Evolutionary conservation across 768 basidiomycete genomes (phyloP).

Genomic region (Ramaria sp.): DNA sequence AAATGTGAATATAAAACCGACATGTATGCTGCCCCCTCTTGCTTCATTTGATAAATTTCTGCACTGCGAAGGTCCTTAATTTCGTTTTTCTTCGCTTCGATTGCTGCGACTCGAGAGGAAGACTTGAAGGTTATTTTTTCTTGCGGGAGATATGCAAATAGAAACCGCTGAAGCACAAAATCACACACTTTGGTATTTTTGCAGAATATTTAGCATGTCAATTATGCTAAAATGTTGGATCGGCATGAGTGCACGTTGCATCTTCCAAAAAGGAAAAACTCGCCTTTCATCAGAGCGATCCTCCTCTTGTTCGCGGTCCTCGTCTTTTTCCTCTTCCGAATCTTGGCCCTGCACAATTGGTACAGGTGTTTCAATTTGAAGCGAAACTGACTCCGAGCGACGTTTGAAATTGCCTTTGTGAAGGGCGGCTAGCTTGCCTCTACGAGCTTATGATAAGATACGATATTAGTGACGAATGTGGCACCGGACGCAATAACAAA

Average conservation of each 20-base stretch:
- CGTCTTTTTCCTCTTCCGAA: background rate
- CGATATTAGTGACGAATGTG: background rate
- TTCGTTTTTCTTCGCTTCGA: slow-evolving; percentile 1
- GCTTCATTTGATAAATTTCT: background rate
- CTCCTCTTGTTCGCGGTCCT: background rate
- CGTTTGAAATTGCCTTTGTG: background rate
- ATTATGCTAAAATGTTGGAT: background rate
- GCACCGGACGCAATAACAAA: background rate
- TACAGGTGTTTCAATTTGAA: background rate
- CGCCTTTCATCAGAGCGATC: background rate
- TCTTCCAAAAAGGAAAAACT: background rate
- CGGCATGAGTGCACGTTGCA: background rate
- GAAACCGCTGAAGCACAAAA: background rate
- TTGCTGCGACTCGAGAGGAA: background rate
- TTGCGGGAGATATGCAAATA: background rate
- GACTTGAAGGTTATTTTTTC: slow-evolving; percentile 1
- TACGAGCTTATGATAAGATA: background rate
- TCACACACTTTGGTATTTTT: background rate
- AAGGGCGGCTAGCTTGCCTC: background rate
- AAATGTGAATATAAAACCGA: background rate
- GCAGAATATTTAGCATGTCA: slow-evolving; percentile 4
- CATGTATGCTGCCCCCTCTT: background rate
- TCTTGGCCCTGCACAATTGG: background rate
- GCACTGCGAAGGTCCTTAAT: background rate
- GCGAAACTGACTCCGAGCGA: background rate